A percentile compares a stretch with the other conserved stretches of the same genome.
Conservation (phyloP, 495 filamentous ascomycete species). For the Neurospora sp. region DNA sequence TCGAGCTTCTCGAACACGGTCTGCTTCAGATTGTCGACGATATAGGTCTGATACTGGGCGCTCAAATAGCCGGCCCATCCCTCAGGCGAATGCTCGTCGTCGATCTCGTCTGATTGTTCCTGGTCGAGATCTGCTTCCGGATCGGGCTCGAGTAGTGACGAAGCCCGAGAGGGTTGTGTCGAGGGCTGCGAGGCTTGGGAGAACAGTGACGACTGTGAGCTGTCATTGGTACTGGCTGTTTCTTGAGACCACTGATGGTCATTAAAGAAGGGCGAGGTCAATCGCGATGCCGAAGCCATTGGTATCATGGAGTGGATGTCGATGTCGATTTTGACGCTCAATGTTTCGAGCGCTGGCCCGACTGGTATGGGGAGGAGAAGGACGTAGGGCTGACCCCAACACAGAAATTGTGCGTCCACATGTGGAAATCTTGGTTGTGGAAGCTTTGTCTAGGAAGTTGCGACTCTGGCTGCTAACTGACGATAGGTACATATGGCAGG, state of each 20-base stretch:
- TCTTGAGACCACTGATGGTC: not conserved
- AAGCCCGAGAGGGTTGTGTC: not conserved
- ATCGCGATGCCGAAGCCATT: not conserved
- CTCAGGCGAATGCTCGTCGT: not conserved
- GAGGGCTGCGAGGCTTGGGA: not conserved
- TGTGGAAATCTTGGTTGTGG: too few species aligned
- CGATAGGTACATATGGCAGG: not conserved
- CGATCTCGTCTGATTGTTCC: not conserved
- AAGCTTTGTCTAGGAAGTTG: not conserved
- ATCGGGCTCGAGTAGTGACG: not conserved
- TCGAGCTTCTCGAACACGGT: conserved; percentile 8
- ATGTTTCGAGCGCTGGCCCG: too few species aligned
- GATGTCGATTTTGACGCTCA: not conserved
- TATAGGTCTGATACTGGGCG: conserved; percentile 15
- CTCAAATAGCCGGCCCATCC: conserved; percentile 17
- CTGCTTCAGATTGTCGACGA: conserved; percentile 10
- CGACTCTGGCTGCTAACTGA: not conserved
- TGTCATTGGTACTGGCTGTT: not conserved
- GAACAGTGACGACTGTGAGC: not conserved
- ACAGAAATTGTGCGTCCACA: not conserved
- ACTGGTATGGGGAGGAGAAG: too few species aligned
- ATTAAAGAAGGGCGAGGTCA: not conserved
- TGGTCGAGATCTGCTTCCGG: not conserved
- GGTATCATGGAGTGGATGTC: not conserved
- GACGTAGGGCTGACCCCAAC: not conserved